Evolutionary conservation across 2,329 filamentous ascomycete genomes (phyloP).

Genomic region (Fusarium sp.): DNA sequence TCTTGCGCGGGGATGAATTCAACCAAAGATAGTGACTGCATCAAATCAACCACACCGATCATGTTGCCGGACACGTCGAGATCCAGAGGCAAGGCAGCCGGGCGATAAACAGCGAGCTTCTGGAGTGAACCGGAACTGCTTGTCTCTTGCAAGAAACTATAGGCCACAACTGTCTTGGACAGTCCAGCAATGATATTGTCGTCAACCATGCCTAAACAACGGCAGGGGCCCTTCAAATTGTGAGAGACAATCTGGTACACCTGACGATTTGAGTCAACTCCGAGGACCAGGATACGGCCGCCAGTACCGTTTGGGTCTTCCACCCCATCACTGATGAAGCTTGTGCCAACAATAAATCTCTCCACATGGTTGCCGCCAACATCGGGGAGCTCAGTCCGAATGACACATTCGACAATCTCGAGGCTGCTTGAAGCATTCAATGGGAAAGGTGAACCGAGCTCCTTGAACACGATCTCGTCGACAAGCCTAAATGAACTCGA

Average conservation of each 20-base stretch:
- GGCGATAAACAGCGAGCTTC: slow-evolving; percentile 80
- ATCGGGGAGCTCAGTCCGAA: slow-evolving; percentile 76
- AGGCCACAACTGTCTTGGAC: slow-evolving; percentile 82
- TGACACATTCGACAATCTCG: slow-evolving; percentile 87
- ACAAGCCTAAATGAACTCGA: slow-evolving; percentile 86
- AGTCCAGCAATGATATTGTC: slow-evolving; percentile 85
- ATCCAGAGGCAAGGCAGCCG: slow-evolving; percentile 85
- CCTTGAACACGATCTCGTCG: slow-evolving; percentile 87
- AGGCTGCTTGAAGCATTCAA: slow-evolving; percentile 59
- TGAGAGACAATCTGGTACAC: slow-evolving; percentile 77
- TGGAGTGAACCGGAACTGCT: slow-evolving; percentile 66
- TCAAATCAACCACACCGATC: slow-evolving; percentile 89
- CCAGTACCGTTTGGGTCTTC: slow-evolving; percentile 57
- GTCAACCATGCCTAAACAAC: slow-evolving; percentile 77
- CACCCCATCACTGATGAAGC: slow-evolving; percentile 71
- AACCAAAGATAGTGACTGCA: slow-evolving; percentile 88
- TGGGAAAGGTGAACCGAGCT: slow-evolving; percentile 73
- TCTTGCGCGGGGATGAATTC: slow-evolving; percentile 70
- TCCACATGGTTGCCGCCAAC: slow-evolving; percentile 68
- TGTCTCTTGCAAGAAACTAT: slow-evolving; percentile 65
- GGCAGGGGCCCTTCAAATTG: slow-evolving; percentile 80
- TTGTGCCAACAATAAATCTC: slow-evolving; percentile 91
- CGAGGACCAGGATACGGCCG: slow-evolving; percentile 86
- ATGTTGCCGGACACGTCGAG: slow-evolving; percentile 76
- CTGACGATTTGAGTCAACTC: slow-evolving; percentile 78